phyloP scores from a whole-genome alignment of 129 eudicot genomes.

The Pulicaria dysenterica region DNA sequence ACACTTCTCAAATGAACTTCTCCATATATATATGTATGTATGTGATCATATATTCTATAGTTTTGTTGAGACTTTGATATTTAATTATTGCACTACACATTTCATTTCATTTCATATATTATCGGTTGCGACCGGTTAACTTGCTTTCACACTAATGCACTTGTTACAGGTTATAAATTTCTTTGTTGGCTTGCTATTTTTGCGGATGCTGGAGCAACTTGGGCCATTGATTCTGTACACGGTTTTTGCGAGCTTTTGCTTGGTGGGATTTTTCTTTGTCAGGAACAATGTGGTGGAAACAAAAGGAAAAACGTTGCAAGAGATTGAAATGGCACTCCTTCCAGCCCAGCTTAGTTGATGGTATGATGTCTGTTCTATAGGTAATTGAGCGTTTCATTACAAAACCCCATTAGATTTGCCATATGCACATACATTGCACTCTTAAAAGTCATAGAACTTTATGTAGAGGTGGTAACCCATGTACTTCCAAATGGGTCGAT shows the following conservation, averaged over 20 bases:
- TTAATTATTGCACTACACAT: not conserved
- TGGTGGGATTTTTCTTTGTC: conserved; percentile 59
- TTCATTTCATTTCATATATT: not conserved
- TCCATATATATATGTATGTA: not conserved
- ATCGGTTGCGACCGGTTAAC: not conserved
- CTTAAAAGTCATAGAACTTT: too few relatives aligned
- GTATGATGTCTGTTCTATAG: conserved; percentile 7
- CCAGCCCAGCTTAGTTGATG: conserved; percentile 43
- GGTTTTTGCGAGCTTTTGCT: conserved; percentile 62
- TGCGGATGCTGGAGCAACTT: conserved; percentile 73
- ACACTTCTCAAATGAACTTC: too few relatives aligned
- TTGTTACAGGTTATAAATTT: conserved; percentile 72
- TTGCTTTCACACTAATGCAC: not conserved
- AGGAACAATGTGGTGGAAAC: conserved; percentile 73
- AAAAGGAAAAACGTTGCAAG: conserved; percentile 80
- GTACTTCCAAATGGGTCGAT: too few relatives aligned
- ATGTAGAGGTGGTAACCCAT: too few relatives aligned
- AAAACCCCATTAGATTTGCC: too few relatives aligned
- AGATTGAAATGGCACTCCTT: conserved; percentile 79
- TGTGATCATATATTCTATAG: not conserved
- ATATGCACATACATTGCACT: too few relatives aligned
- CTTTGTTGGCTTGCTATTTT: conserved; percentile 70
- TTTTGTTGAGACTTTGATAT: not conserved
- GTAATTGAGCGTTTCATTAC: not conserved
- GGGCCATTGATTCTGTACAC: conserved; percentile 71